Percentiles rank a stretch among this genome's conserved stretches.
These are phyloP conservation scores for Zarea fungicola DNA, from an alignment of 2,329 filamentous ascomycete genomes.

Conservation along the genomic window DNA sequence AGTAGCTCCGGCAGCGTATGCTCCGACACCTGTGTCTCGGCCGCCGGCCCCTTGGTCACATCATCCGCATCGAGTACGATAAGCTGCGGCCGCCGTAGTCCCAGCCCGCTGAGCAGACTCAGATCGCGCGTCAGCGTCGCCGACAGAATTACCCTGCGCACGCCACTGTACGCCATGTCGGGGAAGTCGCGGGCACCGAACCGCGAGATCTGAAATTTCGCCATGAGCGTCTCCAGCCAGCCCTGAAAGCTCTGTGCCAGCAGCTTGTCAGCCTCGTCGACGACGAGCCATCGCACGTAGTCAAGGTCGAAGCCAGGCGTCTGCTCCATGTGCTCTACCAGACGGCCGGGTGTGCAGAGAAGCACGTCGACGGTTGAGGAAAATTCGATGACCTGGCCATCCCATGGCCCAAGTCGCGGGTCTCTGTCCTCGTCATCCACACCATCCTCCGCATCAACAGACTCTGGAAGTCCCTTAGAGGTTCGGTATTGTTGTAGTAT, in stretches of 20 bases:
- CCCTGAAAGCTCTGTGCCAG: slow-evolving; percentile 90
- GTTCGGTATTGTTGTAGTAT: slow-evolving; percentile 22
- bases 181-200: slow-evolving; percentile 50
- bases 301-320: slow-evolving; percentile 78
- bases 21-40: slow-evolving; percentile 38
- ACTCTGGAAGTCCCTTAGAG: not conserved
- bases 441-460: slow-evolving; percentile 1
- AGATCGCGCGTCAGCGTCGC: slow-evolving; percentile 89
- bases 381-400: slow-evolving; percentile 55
- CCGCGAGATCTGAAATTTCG: slow-evolving; percentile 46
- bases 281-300: slow-evolving; percentile 78
- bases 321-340: slow-evolving; percentile 84
- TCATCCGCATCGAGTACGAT: slow-evolving; percentile 63
- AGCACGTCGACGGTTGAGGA: slow-evolving; percentile 77
- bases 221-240: slow-evolving; percentile 72
- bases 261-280: slow-evolving; percentile 91
- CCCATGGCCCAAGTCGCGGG: slow-evolving; percentile 29
- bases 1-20: slow-evolving; percentile 58
- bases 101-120: slow-evolving; percentile 69
- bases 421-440: slow-evolving; percentile 14
- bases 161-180: slow-evolving; percentile 45
- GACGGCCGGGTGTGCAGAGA: slow-evolving; percentile 83
- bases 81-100: slow-evolving; percentile 67
- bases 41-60: slow-evolving; percentile 38
- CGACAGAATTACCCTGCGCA: slow-evolving; percentile 81